These are phyloP conservation scores for Immersiporthe knoxdaviesiana DNA, from an alignment of 2,329 filamentous ascomycete genomes.

Conservation along the genomic window DNA sequence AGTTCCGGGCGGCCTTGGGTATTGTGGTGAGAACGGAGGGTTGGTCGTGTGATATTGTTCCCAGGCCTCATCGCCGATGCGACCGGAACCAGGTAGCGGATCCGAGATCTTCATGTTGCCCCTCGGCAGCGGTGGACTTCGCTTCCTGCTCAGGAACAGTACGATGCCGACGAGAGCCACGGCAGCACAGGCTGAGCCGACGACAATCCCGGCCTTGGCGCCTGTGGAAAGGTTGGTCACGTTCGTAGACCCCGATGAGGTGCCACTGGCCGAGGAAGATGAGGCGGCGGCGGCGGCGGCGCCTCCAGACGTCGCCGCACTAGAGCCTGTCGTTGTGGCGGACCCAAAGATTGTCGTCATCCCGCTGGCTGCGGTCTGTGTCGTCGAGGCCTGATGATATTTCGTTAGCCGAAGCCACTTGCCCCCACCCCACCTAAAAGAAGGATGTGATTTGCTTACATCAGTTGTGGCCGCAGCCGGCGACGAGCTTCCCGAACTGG, in stretches of 20 bases:
- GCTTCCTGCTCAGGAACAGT: conserved; percentile 43
- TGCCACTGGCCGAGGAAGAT: conserved; percentile 8
- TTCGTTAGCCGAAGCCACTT: not conserved
- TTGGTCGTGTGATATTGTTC: conserved; percentile 31
- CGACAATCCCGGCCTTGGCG: conserved; percentile 54
- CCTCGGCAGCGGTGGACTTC: conserved; percentile 31
- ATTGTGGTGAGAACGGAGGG: conserved; percentile 41
- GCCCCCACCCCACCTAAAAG: too few species aligned
- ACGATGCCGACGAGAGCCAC: conserved; percentile 45
- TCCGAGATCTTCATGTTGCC: conserved; percentile 51
- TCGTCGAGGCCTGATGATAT: not conserved
- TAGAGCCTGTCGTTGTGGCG: conserved; percentile 7
- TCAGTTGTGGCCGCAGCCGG: conserved; percentile 14
- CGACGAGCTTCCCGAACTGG: conserved; percentile 12
- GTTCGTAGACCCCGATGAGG: conserved; percentile 9
- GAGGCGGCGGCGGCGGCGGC: conserved; percentile 20
- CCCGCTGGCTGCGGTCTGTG: conserved; percentile 12
- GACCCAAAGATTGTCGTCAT: conserved; percentile 17
- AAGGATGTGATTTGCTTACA: conserved; percentile 14
- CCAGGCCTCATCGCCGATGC: conserved; percentile 42
- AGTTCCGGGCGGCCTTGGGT: conserved; percentile 10
- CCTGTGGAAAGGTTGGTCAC: conserved; percentile 41
- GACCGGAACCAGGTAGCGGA: conserved; percentile 53
- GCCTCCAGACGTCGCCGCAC: conserved; percentile 17
- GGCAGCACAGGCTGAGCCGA: conserved; percentile 49